Base-by-base conservation (phyloP, 2,329 filamentous ascomycete species). In the Colletotrichum musicola region DNA sequence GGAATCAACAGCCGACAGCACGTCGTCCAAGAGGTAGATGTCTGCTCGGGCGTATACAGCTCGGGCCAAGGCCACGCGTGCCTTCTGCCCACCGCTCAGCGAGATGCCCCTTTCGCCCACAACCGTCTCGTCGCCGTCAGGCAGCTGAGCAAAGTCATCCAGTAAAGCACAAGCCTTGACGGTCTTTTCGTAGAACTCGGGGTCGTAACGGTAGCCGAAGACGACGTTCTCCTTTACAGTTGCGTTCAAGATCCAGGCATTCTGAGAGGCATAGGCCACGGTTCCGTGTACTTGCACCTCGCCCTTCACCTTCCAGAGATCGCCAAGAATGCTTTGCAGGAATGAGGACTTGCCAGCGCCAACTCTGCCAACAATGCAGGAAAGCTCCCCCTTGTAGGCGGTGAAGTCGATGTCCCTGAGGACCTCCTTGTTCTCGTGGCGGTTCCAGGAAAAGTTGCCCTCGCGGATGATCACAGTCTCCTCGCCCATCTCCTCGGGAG, bases 41-140 rank as follows among this genome's bases (percentile, higher is more conserved):
- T 99, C 97, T n/a, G 96, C 94, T 73, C 96, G 89, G 59, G 97
- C 95, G 77, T 99, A 99, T 1, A 99, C 96, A 35, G 97, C 95
- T 78, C 96, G 89, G 47, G 96, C 96, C 62, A 99, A 85, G 14
- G 94, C 95, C 69, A 99, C 86, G 71, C 96, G 93, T 63, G 96
- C 95, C 82, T 98, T 99, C 78, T 99, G 96, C 6, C 97, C 96
- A 72, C 95, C 95, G 71, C 95, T 98, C 25, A 99, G 84, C 2
- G 95, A 98, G 67, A 99, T 99, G 47, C 96, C 96, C 71, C 96
- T 91, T 82, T 99, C 97, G 66, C 96, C 96, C 44, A 99, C 97
- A 75, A 98, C 92, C 0, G 96, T 99, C 78, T 97, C 93, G 75
- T 99, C 97, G 30, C 97, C 96, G 77, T 99, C 96, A 3, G 96